A percentile compares a stretch with the other conserved stretches of the same genome.
Evolutionary conservation across 805 yeast species (phyloP).

Genomic region (Zygotorulaspora danielsina): DNA sequence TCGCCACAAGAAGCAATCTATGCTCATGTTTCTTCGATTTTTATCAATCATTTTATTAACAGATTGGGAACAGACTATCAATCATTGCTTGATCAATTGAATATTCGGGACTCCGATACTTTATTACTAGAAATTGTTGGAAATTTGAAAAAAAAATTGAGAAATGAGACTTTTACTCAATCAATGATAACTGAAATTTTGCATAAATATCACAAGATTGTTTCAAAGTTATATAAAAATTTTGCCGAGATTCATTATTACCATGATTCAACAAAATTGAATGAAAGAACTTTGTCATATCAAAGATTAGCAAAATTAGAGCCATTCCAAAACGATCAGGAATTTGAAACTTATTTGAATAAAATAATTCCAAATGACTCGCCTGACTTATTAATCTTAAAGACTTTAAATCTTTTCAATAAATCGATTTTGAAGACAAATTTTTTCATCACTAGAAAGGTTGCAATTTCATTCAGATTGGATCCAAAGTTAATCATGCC

Average conservation of each 20-base stretch:
- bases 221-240: conserved; percentile 79
- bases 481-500: conserved; percentile 80
- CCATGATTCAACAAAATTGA: conserved; percentile 38
- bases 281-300: conserved; percentile 78
- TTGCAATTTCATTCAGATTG: conserved; percentile 89
- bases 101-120: conserved; percentile 54
- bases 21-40: conserved; percentile 89
- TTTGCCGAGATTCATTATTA: conserved; percentile 90
- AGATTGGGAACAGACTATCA: conserved; percentile 88
- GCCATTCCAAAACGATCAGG: conserved; percentile 69
- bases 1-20: conserved; percentile 93
- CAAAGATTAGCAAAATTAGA: conserved; percentile 77
- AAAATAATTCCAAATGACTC: conserved; percentile 73
- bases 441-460: conserved; percentile 89
- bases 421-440: conserved; percentile 86
- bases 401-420: conserved; percentile 80
- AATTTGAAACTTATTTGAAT: conserved; percentile 62
- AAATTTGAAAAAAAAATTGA: conserved; percentile 79
- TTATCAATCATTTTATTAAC: conserved; percentile 91
- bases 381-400: conserved; percentile 70
- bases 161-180: conserved; percentile 90
- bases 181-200: conserved; percentile 76
- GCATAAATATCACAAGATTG: conserved; percentile 61
- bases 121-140: conserved; percentile 67
- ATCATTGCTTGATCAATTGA: conserved; percentile 60